Percentiles rank a stretch among this genome's conserved stretches.
These are phyloP conservation scores for Acanthamoeba culbertsoni DNA, from an alignment of 208 protist species.

Conservation along the genomic window DNA sequence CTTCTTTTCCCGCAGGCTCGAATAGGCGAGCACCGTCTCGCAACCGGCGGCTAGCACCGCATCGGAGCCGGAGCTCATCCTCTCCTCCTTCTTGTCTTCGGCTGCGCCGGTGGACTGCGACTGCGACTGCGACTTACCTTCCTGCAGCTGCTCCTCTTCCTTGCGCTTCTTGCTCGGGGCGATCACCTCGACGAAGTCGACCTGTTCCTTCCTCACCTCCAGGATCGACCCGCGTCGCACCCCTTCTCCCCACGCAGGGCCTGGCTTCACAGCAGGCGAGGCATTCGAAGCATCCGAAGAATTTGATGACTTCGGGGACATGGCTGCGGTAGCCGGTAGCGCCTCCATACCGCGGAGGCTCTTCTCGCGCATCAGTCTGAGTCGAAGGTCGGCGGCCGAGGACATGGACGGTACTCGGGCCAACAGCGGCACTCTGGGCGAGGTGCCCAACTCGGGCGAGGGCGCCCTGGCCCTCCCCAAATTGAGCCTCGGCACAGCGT, in stretches of 20 bases:
- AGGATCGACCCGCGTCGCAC: no score
- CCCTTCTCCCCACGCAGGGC: no score
- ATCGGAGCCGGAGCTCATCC: neutral
- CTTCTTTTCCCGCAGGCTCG: conserved; percentile 1
- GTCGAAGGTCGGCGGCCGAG: neutral
- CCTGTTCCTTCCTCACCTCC: neutral
- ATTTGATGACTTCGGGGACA: neutral
- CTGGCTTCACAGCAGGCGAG: no score
- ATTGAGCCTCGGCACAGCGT: neutral
- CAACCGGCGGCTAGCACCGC: neutral
- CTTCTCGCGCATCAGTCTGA: neutral
- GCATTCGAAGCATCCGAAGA: neutral
- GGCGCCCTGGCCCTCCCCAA: neutral
- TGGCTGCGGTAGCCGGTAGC: neutral
- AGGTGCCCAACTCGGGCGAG: neutral
- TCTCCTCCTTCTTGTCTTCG: neutral
- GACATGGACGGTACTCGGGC: neutral
- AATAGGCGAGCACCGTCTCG: neutral
- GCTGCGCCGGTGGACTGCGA: no score
- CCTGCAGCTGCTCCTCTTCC: neutral
- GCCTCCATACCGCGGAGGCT: neutral
- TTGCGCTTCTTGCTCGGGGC: neutral
- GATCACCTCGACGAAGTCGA: neutral
- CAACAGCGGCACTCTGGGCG: neutral
- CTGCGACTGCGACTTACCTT: neutral